phyloP scores from a whole-genome alignment of 163 green algal species.

The Prototheca cutis region DNA sequence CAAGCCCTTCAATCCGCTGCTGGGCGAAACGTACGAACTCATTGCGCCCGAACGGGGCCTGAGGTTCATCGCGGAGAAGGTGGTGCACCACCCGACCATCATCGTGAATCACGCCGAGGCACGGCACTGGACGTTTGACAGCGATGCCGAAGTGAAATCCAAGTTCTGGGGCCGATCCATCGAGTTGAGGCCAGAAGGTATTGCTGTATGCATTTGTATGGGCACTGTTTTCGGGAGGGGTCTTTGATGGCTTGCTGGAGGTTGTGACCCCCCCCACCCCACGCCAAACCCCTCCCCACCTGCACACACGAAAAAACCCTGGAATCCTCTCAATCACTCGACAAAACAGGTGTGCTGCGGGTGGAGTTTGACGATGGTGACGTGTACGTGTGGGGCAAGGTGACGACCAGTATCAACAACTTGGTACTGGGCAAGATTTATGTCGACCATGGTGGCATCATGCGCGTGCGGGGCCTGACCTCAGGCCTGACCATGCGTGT shows the following conservation, averaged over 20 bases:
- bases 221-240: no score
- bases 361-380: slow-evolving; percentile 62
- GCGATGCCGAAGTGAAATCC: slow-evolving; percentile 56
- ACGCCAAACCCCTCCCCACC: no score
- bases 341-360: slow-evolving; percentile 37
- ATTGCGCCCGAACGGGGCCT: slow-evolving; percentile 47
- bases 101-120: slow-evolving; percentile 53
- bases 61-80: slow-evolving; percentile 63
- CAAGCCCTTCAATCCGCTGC: slow-evolving; percentile 81
- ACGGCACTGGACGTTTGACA: slow-evolving; percentile 46
- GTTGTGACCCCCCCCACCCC: no score
- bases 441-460: slow-evolving; percentile 60
- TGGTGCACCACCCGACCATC: slow-evolving; percentile 73
- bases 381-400: slow-evolving; percentile 58
- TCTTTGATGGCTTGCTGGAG: no score
- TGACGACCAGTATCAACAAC: slow-evolving; percentile 71
- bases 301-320: no score
- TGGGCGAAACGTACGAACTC: slow-evolving; percentile 71
- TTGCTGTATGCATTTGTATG: no score
- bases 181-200: slow-evolving; percentile 57
- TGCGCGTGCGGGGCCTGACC: slow-evolving; percentile 39
- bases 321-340: no score
- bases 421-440: slow-evolving; percentile 72
- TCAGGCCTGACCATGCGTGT: slow-evolving; percentile 30
- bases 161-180: slow-evolving; percentile 78